A percentile compares a stretch with the other conserved stretches of the same genome.
phyloP scores from a whole-genome alignment of 108 stramenopile species.

The Discostella pseudostelligera region DNA sequence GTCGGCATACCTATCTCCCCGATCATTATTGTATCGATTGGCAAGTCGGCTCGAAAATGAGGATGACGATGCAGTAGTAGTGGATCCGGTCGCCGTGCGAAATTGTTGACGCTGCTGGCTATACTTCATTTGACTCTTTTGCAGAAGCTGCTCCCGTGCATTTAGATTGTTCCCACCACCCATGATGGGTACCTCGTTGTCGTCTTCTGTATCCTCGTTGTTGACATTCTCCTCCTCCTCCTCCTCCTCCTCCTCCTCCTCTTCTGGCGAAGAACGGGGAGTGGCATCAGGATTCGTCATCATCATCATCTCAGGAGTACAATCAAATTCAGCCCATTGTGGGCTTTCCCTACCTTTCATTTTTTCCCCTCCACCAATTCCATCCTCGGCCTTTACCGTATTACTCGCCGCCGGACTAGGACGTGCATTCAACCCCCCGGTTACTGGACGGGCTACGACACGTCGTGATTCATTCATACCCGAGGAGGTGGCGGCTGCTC shows the following conservation, averaged over 20 bases:
- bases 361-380: neutral
- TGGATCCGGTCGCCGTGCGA: neutral
- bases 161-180: constrained; percentile 17
- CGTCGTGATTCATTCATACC: neutral
- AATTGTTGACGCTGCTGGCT: neutral
- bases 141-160: constrained; percentile 23
- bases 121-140: constrained; percentile 28
- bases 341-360: neutral
- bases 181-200: neutral
- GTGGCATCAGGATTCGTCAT: neutral
- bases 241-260: neutral
- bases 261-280: neutral
- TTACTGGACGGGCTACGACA: neutral
- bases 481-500: neutral
- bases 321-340: neutral
- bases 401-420: neutral
- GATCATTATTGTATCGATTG: neutral
- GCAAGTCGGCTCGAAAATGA: neutral
- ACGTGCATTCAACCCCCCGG: neutral
- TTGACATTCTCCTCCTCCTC: neutral
- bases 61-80: neutral
- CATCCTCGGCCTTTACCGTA: too few relatives aligned
- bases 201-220: neutral
- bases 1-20: neutral
- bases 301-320: neutral